Percentiles rank a stretch among this genome's conserved stretches.
Conservation (phyloP, 1,284 basidiomycete genomes). For the Malassezia psittaci region DNA sequence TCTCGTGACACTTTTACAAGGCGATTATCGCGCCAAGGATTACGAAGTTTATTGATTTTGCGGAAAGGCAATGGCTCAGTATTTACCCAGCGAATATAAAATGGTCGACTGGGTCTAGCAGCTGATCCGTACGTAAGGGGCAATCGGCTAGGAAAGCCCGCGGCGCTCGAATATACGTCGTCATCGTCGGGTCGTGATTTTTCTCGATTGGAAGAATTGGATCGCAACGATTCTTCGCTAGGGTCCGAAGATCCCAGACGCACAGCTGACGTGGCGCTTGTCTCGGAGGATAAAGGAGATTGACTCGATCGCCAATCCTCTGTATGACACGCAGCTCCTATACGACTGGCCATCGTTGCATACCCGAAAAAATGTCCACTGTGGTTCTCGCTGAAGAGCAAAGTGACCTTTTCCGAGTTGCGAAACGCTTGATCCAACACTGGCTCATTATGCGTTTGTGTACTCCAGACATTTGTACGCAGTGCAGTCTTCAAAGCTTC, state of each 20-base stretch:
- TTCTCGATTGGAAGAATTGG: too few relatives aligned
- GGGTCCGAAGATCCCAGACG: not conserved
- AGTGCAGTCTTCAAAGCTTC: slow-evolving; percentile 74
- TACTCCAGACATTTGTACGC: slow-evolving; percentile 74
- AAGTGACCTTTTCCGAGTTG: slow-evolving; percentile 70
- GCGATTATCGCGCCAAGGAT: slow-evolving; percentile 82
- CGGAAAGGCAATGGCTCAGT: slow-evolving; percentile 66
- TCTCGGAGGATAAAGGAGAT: too few relatives aligned
- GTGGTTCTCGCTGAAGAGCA: slow-evolving; percentile 85
- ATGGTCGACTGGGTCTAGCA: slow-evolving; percentile 53
- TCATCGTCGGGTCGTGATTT: too few relatives aligned
- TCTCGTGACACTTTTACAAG: slow-evolving; percentile 79
- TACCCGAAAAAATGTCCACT: slow-evolving; percentile 55
- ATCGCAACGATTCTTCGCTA: not conserved
- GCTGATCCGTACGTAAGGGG: too few relatives aligned
- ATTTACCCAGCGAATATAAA: slow-evolving; percentile 74
- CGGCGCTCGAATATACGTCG: too few relatives aligned
- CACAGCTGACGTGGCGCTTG: not conserved
- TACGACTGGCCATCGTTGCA: slow-evolving; percentile 43
- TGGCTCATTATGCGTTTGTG: slow-evolving; percentile 79
- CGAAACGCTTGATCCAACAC: slow-evolving; percentile 71
- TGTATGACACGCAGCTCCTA: slow-evolving; percentile 6
- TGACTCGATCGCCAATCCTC: not conserved
- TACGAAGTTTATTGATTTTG: slow-evolving; percentile 67
- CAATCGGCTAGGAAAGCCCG: too few relatives aligned